Conservation (phyloP, 192 early-diverging fungal species). For the Mortierella claussenii region DNA sequence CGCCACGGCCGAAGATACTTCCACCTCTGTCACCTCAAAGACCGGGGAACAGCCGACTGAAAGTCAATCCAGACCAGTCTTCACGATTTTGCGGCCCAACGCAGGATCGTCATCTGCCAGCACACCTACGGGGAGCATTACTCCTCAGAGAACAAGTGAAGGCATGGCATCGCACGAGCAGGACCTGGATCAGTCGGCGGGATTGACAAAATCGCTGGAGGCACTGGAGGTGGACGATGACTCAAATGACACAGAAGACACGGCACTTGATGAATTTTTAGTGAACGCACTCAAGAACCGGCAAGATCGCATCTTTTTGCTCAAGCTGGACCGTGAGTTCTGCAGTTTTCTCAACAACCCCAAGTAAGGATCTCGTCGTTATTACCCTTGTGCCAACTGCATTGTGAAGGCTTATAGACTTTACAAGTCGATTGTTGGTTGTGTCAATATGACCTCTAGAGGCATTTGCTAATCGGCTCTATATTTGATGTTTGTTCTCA, state of each 20-base stretch:
- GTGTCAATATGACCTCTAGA: too few relatives aligned
- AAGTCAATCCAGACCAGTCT: background rate
- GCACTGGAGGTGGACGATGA: slow-evolving; percentile 33
- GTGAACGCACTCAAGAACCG: slow-evolving; percentile 68
- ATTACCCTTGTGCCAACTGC: too few relatives aligned
- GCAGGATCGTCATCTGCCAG: background rate
- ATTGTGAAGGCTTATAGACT: too few relatives aligned
- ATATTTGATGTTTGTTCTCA: background rate
- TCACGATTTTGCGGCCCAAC: slow-evolving; percentile 26
- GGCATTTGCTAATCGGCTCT: background rate
- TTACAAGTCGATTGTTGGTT: too few relatives aligned
- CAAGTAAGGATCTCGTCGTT: slow-evolving; percentile 62
- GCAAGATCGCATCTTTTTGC: slow-evolving; percentile 72
- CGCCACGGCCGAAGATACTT: background rate
- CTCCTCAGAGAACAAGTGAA: background rate
- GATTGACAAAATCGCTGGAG: slow-evolving; percentile 17
- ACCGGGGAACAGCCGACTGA: slow-evolving; percentile 15
- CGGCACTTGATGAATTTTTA: slow-evolving; percentile 68
- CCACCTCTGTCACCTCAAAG: background rate
- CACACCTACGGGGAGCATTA: background rate
- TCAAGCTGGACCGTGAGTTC: slow-evolving; percentile 75
- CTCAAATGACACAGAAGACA: slow-evolving; percentile 28
- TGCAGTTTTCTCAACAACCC: slow-evolving; percentile 67
- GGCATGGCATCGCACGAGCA: slow-evolving; percentile 3
- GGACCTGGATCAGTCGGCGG: too few relatives aligned